Conservation (phyloP, 179 eudicot species). For the Corrigiola litoralis region DNA sequence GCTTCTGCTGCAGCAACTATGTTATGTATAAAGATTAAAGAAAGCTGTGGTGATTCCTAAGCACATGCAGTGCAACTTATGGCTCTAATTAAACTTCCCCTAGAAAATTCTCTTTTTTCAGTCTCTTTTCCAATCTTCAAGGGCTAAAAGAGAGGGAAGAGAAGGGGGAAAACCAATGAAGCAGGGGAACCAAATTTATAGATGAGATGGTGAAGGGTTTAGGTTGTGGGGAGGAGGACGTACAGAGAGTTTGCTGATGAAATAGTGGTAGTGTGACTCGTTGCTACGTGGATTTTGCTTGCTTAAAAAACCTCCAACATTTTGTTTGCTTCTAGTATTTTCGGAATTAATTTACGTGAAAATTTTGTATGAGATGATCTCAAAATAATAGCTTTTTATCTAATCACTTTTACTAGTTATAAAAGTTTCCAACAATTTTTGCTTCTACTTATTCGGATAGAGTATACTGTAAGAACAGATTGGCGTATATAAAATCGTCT, state of each 20-base stretch:
- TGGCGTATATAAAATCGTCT: too few relatives aligned
- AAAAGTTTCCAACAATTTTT: too few relatives aligned
- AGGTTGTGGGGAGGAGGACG: background rate
- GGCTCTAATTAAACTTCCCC: background rate
- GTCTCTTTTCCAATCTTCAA: constrained; percentile 6
- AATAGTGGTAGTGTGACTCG: constrained; percentile 13
- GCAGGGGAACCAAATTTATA: constrained; percentile 34
- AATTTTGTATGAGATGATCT: too few relatives aligned
- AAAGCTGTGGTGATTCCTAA: constrained; percentile 38
- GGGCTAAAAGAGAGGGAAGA: constrained; percentile 7
- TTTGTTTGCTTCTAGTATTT: background rate
- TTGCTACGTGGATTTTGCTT: constrained; percentile 29
- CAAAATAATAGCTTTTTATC: too few relatives aligned
- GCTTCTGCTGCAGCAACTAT: constrained; percentile 12
- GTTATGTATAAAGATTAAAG: constrained; percentile 18
- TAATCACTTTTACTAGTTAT: too few relatives aligned
- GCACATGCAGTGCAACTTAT: constrained; percentile 66
- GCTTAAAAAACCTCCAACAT: background rate
- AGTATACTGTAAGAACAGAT: too few relatives aligned
- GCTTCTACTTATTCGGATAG: too few relatives aligned
- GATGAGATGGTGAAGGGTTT: background rate
- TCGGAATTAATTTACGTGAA: background rate
- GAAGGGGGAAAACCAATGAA: constrained; percentile 30
- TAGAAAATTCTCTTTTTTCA: background rate
- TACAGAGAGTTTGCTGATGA: constrained; percentile 25